Base-by-base conservation (phyloP, 2,329 filamentous ascomycete species). In the Phyllosticta citribraziliensis region DNA sequence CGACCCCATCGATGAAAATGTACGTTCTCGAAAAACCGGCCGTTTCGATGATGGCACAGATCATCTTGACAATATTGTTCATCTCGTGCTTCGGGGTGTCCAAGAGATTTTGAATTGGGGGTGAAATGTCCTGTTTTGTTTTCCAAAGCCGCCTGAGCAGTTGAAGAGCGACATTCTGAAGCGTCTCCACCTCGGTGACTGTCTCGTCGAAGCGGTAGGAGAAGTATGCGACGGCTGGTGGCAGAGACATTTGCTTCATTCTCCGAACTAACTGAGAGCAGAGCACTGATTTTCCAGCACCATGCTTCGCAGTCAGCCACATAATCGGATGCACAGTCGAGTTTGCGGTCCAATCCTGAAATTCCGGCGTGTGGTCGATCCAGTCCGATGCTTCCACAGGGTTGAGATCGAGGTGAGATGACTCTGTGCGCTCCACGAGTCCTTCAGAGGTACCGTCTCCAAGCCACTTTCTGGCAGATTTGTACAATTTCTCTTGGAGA, bases 161-260 rank as follows among this genome's bases (percentile, higher is more conserved):
- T 17, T 62, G 60, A 4, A 12, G 17, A 3, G 56, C 56, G 8
- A 62, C 47, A 54, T n/a, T 62, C 19, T 30, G 56, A 24, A 54
- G 40, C 5, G 50, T 30, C 5, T 24, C 24, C 1, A 30, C 5
- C 17, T 50, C 17, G 5, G 60, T 27, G 17, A 40, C 12, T 17
- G 30, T 24, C 24, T 62, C 56, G 24, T 62, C 56, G 24, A 62
- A 62, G 20, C 52, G 22, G 24, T 58, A 62, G 56, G 53, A 62
- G 8, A 58, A 52, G 2, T 53, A 55, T 47, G 60, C 60, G 2
- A 62, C 33, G 5, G 25, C 60, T 14, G 56, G 30, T 2, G 20
- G 19, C 14, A 27, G 55, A 3, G 24, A n/a, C 17, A 17, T 11
- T 9, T 40, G 40, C 53, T 55, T 53, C 24, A 55, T 19, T 20